phyloP scores from a whole-genome alignment of 192 early-diverging fungal species.

The Backusella parvicylindrica region DNA sequence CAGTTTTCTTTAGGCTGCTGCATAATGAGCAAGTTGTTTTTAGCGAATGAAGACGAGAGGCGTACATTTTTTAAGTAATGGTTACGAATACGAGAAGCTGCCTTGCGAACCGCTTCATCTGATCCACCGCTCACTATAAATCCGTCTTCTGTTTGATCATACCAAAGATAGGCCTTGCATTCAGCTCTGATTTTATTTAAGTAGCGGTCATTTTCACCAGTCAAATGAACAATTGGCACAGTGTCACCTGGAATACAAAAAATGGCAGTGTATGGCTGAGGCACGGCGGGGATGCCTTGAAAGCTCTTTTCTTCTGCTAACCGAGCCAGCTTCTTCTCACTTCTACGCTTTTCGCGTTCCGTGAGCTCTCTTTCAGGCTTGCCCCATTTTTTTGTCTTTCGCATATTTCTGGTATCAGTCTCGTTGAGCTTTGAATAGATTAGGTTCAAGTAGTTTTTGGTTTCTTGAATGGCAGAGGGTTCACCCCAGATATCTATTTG shows the following conservation, averaged over 20 bases:
- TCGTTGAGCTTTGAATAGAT: slow-evolving; percentile 6
- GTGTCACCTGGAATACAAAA: slow-evolving; percentile 29
- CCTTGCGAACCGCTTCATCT: slow-evolving; percentile 13
- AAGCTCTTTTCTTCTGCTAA: slow-evolving; percentile 23
- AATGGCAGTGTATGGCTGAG: slow-evolving; percentile 15
- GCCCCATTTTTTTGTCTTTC: slow-evolving; percentile 34
- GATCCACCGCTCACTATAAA: slow-evolving; percentile 16
- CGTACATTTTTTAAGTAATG: slow-evolving; percentile 29
- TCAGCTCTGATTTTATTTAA: slow-evolving; percentile 34
- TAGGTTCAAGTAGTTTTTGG: slow-evolving; percentile 20
- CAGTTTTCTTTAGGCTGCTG: slow-evolving; percentile 16
- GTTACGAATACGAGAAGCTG: slow-evolving; percentile 32
- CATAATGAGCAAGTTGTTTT: neutral
- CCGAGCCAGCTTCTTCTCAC: slow-evolving; percentile 17
- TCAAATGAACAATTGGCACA: slow-evolving; percentile 16
- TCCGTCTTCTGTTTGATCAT: slow-evolving; percentile 15
- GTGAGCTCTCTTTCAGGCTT: slow-evolving; percentile 36
- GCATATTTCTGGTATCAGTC: neutral
- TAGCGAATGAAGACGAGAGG: neutral
- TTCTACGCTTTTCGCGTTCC: slow-evolving; percentile 15
- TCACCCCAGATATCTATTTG: slow-evolving; percentile 44
- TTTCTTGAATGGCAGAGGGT: slow-evolving; percentile 7
- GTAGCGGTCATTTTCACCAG: slow-evolving; percentile 31
- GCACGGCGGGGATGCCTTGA: slow-evolving; percentile 8
- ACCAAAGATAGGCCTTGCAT: slow-evolving; percentile 38